These are phyloP conservation scores for Deuterostichococcus epilithicus DNA, from an alignment of 139 green algal species.

Conservation along the genomic window DNA sequence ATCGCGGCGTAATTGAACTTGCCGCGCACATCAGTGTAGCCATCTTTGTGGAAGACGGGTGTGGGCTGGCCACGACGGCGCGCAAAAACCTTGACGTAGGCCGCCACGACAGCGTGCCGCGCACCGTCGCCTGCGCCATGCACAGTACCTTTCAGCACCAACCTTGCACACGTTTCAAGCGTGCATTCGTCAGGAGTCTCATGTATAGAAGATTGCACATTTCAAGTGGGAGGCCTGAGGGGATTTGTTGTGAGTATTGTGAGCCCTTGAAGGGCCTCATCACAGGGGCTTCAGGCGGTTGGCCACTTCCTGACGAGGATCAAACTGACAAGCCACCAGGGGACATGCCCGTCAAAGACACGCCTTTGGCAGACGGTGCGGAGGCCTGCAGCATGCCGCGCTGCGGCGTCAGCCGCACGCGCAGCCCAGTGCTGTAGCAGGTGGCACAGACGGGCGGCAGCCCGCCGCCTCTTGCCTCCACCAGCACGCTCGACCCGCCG, in stretches of 20 bases:
- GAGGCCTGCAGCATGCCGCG: conserved; percentile 17
- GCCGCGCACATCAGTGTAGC: conserved; percentile 26
- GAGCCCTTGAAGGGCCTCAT: too few relatives aligned
- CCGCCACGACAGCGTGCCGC: too few relatives aligned
- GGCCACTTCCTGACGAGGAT: too few relatives aligned
- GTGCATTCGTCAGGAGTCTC: too few relatives aligned
- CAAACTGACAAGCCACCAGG: too few relatives aligned
- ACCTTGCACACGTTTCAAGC: too few relatives aligned
- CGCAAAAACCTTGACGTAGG: neutral
- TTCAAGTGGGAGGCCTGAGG: too few relatives aligned
- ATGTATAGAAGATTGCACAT: too few relatives aligned
- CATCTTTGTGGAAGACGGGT: conserved; percentile 22
- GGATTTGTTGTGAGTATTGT: too few relatives aligned
- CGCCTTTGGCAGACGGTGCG: neutral
- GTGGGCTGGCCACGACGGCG: neutral
- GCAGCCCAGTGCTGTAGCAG: neutral
- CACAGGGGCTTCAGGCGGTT: too few relatives aligned
- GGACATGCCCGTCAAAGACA: too few relatives aligned
- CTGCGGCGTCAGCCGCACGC: neutral
- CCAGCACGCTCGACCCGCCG: neutral
- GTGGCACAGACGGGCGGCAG: conserved; percentile 1
- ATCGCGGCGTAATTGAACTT: conserved; percentile 23
- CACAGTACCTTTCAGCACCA: too few relatives aligned
- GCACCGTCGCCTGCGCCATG: neutral
- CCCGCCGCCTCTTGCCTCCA: conserved; percentile 5